phyloP scores from a whole-genome alignment of 495 filamentous ascomycete genomes.

The Penicillium bovifimosum region DNA sequence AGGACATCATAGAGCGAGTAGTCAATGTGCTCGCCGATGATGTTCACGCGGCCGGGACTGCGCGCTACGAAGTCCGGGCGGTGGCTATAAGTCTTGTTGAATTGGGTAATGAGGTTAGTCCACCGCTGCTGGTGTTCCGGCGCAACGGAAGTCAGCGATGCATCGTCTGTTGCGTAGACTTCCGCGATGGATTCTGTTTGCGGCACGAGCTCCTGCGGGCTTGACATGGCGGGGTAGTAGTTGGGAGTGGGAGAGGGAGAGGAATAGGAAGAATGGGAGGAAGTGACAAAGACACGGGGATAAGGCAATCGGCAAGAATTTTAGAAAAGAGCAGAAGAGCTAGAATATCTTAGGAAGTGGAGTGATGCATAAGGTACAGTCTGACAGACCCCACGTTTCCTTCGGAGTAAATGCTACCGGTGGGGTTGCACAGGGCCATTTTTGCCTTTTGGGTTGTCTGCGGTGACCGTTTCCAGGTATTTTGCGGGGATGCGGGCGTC shows the following conservation, averaged over 20 bases:
- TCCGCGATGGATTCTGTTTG: conserved; percentile 46
- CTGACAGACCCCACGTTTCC: not conserved
- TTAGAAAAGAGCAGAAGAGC: not conserved
- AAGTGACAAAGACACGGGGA: not conserved
- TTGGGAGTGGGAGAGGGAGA: conserved; percentile 1
- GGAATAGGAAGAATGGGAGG: not conserved
- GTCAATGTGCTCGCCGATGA: conserved; percentile 99
- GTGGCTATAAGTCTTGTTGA: conserved; percentile 65
- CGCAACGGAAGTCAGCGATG: conserved; percentile 30
- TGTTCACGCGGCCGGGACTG: conserved; percentile 92
- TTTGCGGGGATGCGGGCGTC: not conserved
- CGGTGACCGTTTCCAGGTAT: not conserved
- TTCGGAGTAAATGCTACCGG: not conserved
- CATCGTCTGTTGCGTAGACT: conserved; percentile 46
- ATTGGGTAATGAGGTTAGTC: conserved; percentile 63
- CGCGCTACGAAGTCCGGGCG: conserved; percentile 77
- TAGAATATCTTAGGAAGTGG: not conserved
- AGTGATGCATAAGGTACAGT: not conserved
- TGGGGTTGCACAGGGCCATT: not conserved
- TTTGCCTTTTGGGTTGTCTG: not conserved
- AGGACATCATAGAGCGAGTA: conserved; percentile 95
- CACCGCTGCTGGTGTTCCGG: conserved; percentile 54
- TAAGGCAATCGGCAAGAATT: not conserved
- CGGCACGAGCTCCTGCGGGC: conserved; percentile 44
- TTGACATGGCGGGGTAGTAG: conserved; percentile 34